These are phyloP conservation scores for Pilatotrama ljubarskyi DNA, from an alignment of 768 basidiomycete genomes.

Conservation along the genomic window DNA sequence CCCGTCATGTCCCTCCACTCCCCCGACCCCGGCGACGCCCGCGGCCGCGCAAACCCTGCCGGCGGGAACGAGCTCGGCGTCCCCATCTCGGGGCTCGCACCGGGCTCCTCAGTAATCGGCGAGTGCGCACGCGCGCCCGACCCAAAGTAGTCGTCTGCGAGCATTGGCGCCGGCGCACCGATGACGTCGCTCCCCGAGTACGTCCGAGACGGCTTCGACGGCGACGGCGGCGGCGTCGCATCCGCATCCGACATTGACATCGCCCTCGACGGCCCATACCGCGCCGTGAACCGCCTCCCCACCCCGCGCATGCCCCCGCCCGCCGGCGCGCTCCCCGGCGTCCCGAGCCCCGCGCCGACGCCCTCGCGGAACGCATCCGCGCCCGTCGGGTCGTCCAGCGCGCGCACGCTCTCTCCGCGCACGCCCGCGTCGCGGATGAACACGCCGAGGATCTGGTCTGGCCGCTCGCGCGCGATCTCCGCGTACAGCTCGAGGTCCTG, in stretches of 20 bases:
- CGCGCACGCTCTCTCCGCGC: slow-evolving; percentile 32
- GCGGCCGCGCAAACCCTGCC: background rate
- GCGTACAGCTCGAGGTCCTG: slow-evolving; percentile 94
- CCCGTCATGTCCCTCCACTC: slow-evolving; percentile 11
- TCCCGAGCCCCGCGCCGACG: background rate
- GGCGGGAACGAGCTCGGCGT: slow-evolving; percentile 5
- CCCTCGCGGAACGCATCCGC: slow-evolving; percentile 12
- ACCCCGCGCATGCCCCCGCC: slow-evolving; percentile 5
- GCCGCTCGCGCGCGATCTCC: slow-evolving; percentile 66
- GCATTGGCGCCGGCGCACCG: background rate
- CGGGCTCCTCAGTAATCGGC: slow-evolving; percentile 27
- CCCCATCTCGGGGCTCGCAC: slow-evolving; percentile 13
- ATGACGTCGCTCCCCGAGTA: slow-evolving; percentile 12
- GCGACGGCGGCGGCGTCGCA: background rate
- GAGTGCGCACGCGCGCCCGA: slow-evolving; percentile 13
- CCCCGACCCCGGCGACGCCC: slow-evolving; percentile 2
- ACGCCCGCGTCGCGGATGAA: slow-evolving; percentile 78
- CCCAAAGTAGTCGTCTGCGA: slow-evolving; percentile 20
- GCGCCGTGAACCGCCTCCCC: background rate
- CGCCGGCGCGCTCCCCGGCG: slow-evolving; percentile 1
- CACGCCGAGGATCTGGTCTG: slow-evolving; percentile 70
- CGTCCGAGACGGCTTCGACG: slow-evolving; percentile 11
- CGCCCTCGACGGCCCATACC: slow-evolving; percentile 12
- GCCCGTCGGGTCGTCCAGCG: slow-evolving; percentile 69
- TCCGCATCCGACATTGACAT: slow-evolving; percentile 14